Percentiles rank a stretch among this genome's conserved stretches.
Evolutionary conservation across 306 rosid species (phyloP).

Genomic region (Ziziphus jujuba): DNA sequence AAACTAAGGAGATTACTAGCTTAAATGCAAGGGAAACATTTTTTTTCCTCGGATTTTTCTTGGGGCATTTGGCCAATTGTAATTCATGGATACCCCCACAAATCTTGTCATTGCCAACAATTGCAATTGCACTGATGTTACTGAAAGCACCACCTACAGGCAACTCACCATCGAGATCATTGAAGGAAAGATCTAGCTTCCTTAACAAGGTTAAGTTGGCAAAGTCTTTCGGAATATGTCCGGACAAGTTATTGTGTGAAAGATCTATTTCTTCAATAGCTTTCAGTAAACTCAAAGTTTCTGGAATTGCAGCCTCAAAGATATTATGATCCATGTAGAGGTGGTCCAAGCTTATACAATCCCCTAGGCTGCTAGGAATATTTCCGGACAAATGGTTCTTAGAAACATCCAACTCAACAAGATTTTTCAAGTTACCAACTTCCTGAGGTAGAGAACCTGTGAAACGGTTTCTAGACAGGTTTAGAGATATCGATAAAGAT

Average conservation of each 20-base stretch:
- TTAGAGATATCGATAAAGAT: not conserved
- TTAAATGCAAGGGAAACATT: not conserved
- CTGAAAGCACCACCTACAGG: slow-evolving; percentile 35
- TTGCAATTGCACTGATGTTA: slow-evolving; percentile 2
- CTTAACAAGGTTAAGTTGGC: slow-evolving; percentile 4
- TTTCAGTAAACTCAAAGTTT: slow-evolving; percentile 29
- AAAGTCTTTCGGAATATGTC: slow-evolving; percentile 18
- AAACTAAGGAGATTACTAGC: not conserved
- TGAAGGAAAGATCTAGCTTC: slow-evolving; percentile 31
- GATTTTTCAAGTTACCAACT: slow-evolving; percentile 8
- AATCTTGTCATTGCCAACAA: slow-evolving; percentile 18
- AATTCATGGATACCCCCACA: slow-evolving; percentile 40
- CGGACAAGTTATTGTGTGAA: slow-evolving; percentile 26
- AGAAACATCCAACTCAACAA: slow-evolving; percentile 23
- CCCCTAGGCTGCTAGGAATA: slow-evolving; percentile 1
- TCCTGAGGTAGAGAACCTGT: slow-evolving; percentile 2
- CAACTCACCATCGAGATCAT: slow-evolving; percentile 38
- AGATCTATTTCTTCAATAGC: slow-evolving; percentile 16
- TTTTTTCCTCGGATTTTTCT: not conserved
- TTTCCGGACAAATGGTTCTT: slow-evolving; percentile 28
- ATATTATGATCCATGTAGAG: not conserved
- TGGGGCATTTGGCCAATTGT: slow-evolving; percentile 12
- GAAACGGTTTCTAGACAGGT: slow-evolving; percentile 2
- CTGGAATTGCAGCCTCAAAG: not conserved
- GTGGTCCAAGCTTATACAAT: not conserved